Evolutionary conservation across 352 stramenopile species (phyloP).

Genomic region (Globisporangium yorkense): DNA sequence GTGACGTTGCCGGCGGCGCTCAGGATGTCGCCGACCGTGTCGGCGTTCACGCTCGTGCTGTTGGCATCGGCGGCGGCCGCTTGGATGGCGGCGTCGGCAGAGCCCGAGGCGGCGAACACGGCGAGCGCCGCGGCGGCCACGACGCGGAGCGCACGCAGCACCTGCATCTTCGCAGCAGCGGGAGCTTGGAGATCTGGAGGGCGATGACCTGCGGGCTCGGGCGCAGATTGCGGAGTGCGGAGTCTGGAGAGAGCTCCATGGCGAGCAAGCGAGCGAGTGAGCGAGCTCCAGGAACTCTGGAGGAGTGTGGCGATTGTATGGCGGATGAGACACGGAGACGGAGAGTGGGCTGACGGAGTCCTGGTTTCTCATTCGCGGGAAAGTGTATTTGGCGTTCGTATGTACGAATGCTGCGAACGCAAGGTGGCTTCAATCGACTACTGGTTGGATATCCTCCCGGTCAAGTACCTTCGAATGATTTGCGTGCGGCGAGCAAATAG

Average conservation of each 20-base stretch:
- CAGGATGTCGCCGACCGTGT: slow-evolving; percentile 24
- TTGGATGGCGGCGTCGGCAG: background rate
- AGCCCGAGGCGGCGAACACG: slow-evolving; percentile 3
- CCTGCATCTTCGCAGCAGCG: slow-evolving; percentile 4
- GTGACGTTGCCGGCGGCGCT: slow-evolving; percentile 34
- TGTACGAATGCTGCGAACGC: background rate
- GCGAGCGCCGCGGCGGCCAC: slow-evolving; percentile 7
- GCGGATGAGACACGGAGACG: background rate
- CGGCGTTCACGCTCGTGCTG: slow-evolving; percentile 11
- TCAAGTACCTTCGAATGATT: background rate
- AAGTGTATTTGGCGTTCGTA: background rate
- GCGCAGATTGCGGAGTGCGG: background rate
- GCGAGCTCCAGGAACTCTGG: background rate
- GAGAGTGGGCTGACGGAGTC: background rate
- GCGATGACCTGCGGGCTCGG: background rate
- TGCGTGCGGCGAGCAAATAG: background rate
- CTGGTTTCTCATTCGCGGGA: background rate
- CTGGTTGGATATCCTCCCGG: background rate
- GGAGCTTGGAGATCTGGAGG: background rate
- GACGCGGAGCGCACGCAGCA: slow-evolving; percentile 11
- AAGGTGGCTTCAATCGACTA: background rate
- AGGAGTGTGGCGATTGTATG: background rate
- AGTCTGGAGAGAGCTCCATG: no score
- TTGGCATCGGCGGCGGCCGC: slow-evolving; percentile 1
- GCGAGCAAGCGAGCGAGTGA: background rate